Evolutionary conservation across 1,139 yeast species (phyloP), one percentile per base, ranked within the genome.

Genomic region (Blastobotrys arbuscula): DNA sequence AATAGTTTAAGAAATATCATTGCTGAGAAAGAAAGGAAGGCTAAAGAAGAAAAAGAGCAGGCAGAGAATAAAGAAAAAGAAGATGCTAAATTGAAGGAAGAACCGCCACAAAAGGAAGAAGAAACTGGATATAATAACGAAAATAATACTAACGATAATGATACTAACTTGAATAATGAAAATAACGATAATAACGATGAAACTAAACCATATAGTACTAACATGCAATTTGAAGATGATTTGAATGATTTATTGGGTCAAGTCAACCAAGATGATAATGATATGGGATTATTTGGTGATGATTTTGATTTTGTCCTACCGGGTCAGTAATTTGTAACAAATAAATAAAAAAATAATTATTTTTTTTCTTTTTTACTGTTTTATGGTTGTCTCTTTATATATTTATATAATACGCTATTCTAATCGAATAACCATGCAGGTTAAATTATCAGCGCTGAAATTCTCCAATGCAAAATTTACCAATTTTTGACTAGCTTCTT

Each of bases 371-470:
- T 18, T 9, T 23, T 23, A 24, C n/a, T 12, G 19, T 10, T 40
- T 13, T 26, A 24, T 15, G 8, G 9, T n/a, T 33, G 10, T 7
- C 10, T 24, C 6, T 16, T 38, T 4, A 10, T 38, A 23, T 28
- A 5, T 24, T 16, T 26, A 19, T 15, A n/a, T 16, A 20, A n/a
- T 18, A 15, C 16, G 18, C 10, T 41, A n/a, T 31, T 28, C 38
- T 33, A 41, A 73, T 49, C 77, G 70, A 2, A 84, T 80, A 24
- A 92, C 89, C 97, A 92, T 88, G 28, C 86, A 94, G 0, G 98
- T 90, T 39, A 92, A 80, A 64, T 92, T 92, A 67, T 92, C 99
- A 2, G 96, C 84, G 16, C 96, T 84, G 39, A 85, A 81, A 56
- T 81, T 77, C 52, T 81, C 81, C 65, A 94, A 74, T 0, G 99